Evolutionary conservation across 306 rosid species (phyloP).

Genomic region (Luffa aegyptiaca): DNA sequence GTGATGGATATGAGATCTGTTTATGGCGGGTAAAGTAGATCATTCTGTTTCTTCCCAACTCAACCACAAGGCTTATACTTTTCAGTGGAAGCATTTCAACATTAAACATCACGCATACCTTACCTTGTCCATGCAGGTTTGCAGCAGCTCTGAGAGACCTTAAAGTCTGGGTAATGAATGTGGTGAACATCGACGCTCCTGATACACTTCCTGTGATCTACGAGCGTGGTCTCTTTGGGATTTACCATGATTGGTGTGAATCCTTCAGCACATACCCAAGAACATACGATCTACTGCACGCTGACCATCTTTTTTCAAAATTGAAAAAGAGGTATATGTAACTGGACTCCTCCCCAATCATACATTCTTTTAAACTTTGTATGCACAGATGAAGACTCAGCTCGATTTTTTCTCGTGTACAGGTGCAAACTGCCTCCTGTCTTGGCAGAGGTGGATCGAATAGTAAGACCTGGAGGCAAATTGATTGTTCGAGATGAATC

Average conservation of each 20-base stretch:
- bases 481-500: conserved; percentile 70
- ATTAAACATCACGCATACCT: neutral
- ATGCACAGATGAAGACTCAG: neutral
- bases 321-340: conserved; percentile 50
- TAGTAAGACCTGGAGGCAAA: conserved; percentile 68
- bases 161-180: conserved; percentile 78
- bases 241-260: conserved; percentile 96
- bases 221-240: conserved; percentile 90
- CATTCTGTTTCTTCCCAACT: neutral
- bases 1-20: conserved; percentile 92
- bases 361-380: neutral
- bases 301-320: conserved; percentile 79
- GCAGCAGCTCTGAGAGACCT: conserved; percentile 75
- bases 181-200: conserved; percentile 70
- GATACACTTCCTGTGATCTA: conserved; percentile 84
- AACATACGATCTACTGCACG: conserved; percentile 76
- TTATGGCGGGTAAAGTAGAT: conserved; percentile 78
- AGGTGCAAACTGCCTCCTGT: conserved; percentile 73
- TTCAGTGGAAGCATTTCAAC: neutral
- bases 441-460: conserved; percentile 85
- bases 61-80: neutral
- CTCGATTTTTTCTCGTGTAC: conserved; percentile 2
- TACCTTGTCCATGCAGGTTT: conserved; percentile 40
- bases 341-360: neutral
- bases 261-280: conserved; percentile 91